These are phyloP conservation scores for Mycena crocata DNA, from an alignment of 768 basidiomycete species.

Conservation along the genomic window DNA sequence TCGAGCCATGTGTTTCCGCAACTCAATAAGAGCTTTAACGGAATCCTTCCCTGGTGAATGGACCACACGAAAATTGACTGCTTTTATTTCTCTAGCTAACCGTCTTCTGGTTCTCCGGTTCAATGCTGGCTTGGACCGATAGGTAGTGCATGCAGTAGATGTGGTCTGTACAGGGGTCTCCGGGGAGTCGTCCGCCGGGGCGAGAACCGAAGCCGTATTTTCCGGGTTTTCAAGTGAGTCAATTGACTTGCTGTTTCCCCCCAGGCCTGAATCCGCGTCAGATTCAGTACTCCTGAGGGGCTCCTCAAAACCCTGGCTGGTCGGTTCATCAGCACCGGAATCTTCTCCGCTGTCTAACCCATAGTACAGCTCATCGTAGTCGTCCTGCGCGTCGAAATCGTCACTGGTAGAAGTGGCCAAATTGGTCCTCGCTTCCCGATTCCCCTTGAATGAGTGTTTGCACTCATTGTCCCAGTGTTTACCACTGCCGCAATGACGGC, in stretches of 20 bases:
- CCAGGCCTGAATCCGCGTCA: slow-evolving; percentile 7
- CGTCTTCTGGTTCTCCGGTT: slow-evolving; percentile 4
- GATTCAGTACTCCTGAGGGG: slow-evolving; percentile 29
- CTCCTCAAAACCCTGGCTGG: slow-evolving; percentile 36
- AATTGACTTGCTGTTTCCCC: background rate
- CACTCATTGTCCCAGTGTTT: too few relatives aligned
- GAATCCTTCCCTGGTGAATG: background rate
- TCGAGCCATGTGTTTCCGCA: slow-evolving; percentile 35
- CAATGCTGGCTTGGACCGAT: slow-evolving; percentile 15
- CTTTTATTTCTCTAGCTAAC: slow-evolving; percentile 12
- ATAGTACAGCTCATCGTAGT: too few relatives aligned
- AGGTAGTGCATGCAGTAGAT: background rate
- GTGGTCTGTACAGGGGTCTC: too few relatives aligned
- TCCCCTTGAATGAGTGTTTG: background rate
- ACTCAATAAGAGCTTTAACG: slow-evolving; percentile 27
- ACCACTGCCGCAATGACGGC: slow-evolving; percentile 1
- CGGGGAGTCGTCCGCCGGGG: background rate
- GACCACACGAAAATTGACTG: background rate
- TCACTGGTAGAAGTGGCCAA: too few relatives aligned
- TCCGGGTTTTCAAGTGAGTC: background rate
- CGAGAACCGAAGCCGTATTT: too few relatives aligned
- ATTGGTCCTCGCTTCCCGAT: too few relatives aligned
- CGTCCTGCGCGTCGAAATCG: too few relatives aligned
- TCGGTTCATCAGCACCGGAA: too few relatives aligned
- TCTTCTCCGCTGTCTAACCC: too few relatives aligned